These are phyloP conservation scores for Blastocystis sp. DNA, from an alignment of 352 stramenopile species.

Conservation along the genomic window DNA sequence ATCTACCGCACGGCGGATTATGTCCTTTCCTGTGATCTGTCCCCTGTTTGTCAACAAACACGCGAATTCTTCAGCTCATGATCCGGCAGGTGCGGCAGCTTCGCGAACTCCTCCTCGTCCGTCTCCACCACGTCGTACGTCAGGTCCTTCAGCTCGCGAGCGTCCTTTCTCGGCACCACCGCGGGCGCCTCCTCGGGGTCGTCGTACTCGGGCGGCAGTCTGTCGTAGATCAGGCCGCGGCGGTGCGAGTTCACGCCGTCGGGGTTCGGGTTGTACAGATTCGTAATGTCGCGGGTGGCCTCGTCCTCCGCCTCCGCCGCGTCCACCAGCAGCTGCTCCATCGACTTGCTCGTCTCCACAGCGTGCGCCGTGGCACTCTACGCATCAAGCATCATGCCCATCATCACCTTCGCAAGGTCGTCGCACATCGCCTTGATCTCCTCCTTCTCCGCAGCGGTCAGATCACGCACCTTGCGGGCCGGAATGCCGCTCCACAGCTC, in stretches of 20 bases:
- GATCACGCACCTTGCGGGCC: conserved; percentile 54
- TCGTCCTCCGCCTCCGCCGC: conserved; percentile 28
- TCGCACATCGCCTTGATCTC: not conserved
- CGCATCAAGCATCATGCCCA: not conserved
- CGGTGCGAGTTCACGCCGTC: conserved; percentile 45
- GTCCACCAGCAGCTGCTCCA: conserved; percentile 35
- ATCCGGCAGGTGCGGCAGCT: not conserved
- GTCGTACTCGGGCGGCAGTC: conserved; percentile 59
- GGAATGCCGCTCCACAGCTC: conserved; percentile 75
- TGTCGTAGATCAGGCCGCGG: conserved; percentile 64
- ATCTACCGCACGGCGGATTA: conserved; percentile 31
- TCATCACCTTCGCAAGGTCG: not conserved
- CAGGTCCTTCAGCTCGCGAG: too few species aligned
- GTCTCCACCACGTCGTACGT: too few species aligned
- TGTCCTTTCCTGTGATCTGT: conserved; percentile 7
- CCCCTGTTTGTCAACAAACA: conserved; percentile 3
- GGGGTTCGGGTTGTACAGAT: conserved; percentile 40
- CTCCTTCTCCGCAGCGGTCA: conserved; percentile 13
- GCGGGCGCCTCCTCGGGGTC: conserved; percentile 22
- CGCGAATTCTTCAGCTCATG: conserved; percentile 15
- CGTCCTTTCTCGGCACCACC: conserved; percentile 17
- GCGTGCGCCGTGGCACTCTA: conserved; percentile 5
- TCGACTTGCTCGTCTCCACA: conserved; percentile 43
- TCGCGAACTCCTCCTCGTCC: too few species aligned
- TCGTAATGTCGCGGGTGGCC: conserved; percentile 23